Percentiles rank a stretch among this genome's conserved stretches.
Evolutionary conservation across 495 filamentous ascomycete genomes (phyloP).

Genomic region (Xylaria curta): DNA sequence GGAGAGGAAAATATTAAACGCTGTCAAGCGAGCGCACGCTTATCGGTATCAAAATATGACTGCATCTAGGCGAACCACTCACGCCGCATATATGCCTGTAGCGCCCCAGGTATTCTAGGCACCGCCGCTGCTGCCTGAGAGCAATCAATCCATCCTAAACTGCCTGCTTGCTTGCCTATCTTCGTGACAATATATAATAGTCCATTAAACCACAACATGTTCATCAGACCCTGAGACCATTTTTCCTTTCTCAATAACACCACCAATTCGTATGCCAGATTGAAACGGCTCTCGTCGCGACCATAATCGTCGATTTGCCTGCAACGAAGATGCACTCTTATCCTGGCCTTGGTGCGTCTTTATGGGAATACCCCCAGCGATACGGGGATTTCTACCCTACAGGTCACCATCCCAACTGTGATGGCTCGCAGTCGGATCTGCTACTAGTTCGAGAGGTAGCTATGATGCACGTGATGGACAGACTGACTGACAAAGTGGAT

Average conservation of each 20-base stretch:
- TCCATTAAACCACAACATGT: neutral
- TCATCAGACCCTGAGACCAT: neutral
- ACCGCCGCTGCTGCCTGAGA: neutral
- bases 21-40: too few species aligned
- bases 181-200: neutral
- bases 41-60: too few species aligned
- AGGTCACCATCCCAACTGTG: neutral
- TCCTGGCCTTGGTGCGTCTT: slow-evolving; percentile 22
- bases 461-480: slow-evolving; percentile 50
- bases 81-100: neutral
- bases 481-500: slow-evolving; percentile 49
- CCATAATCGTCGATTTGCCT: neutral
- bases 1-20: too few species aligned
- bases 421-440: neutral
- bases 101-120: neutral
- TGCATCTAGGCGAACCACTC: too few species aligned
- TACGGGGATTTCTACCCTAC: slow-evolving; percentile 10
- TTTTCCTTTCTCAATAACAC: neutral
- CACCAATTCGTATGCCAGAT: neutral
- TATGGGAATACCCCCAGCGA: neutral
- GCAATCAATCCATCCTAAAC: neutral
- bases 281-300: neutral
- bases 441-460: slow-evolving; percentile 45
- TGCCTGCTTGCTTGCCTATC: neutral
- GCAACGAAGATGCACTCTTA: slow-evolving; percentile 9